These are phyloP conservation scores for Ceratobasidium theobromae DNA, from an alignment of 1,284 basidiomycete genomes.

Conservation along the genomic window DNA sequence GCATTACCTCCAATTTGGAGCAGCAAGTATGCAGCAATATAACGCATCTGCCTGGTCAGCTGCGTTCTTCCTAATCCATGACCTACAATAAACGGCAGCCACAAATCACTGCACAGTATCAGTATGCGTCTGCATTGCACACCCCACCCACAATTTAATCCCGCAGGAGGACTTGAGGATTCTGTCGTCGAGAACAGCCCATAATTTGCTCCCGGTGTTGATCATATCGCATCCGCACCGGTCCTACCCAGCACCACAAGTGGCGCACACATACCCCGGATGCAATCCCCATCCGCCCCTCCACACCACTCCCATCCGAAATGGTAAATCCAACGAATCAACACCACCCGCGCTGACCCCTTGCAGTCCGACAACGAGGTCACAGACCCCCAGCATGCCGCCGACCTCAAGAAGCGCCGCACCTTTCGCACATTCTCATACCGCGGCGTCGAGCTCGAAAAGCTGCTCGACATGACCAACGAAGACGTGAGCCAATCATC, in stretches of 20 bases:
- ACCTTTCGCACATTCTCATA: conserved; percentile 99
- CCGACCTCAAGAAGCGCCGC: conserved; percentile 95
- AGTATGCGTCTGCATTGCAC: no score
- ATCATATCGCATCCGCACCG: conserved; percentile 12
- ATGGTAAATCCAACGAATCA: conserved; percentile 5
- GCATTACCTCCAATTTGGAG: conserved; percentile 93
- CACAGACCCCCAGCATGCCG: conserved; percentile 86
- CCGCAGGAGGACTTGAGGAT: conserved; percentile 86
- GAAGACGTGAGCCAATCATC: conserved; percentile 69
- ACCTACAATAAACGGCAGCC: conserved; percentile 59
- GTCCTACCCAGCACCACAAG: conserved; percentile 17
- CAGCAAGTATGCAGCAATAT: conserved; percentile 97
- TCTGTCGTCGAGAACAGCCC: conserved; percentile 61
- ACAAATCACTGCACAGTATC: conserved; percentile 95
- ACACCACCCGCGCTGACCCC: conserved; percentile 34
- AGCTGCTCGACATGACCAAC: conserved; percentile 94
- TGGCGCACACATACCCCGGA: conserved; percentile 13
- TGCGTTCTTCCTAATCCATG: conserved; percentile 21
- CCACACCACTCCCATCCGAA: conserved; percentile 21
- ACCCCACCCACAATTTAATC: conserved; percentile 82
- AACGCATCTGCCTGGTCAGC: conserved; percentile 94
- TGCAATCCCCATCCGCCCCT: conserved; percentile 3
- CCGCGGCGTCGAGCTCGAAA: conserved; percentile 96
- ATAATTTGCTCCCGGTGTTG: conserved; percentile 20
- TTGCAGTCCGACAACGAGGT: conserved; percentile 71